Base-by-base conservation (phyloP, 805 yeast genomes). In the Jamesozyma spencerorum region DNA sequence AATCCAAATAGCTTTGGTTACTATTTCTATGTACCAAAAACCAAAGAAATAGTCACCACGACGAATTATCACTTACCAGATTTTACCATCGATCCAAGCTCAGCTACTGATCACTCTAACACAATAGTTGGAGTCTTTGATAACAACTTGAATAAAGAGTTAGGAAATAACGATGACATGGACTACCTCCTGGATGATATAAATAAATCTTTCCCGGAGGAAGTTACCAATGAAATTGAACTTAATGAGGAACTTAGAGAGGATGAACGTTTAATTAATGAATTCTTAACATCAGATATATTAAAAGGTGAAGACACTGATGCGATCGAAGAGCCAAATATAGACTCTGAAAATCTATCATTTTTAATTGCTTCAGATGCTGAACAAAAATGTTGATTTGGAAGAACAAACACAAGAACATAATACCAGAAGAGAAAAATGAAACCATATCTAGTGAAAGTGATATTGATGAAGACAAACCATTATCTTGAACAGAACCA, bases 121-220 rank as follows among this genome's bases (percentile, higher is more conserved):
- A 29, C 26, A 14, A 36, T 40, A 2, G 32, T 40, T 22, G 43
- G 36, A 18, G 31, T 31, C 17, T 40, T 40, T 36, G 15, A 24
- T 4, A 27, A 35, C 2, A 20, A 24, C 11, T n/a, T 18, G 3
- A 31, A 31, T 18, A 17, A 33, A 12, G 29, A 40, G 20, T 15
- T 36, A 11, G 40, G 34, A 8, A 14, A 33, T 28, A 4, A 27
- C 7, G 33, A 34, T 15, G 34, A 38, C 8, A 4, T n/a, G 17
- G 37, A n/a, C n/a, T n/a, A n/a, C n/a, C n/a, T n/a, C n/a, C n/a
- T 24, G 27, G 27, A 24, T 24, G 11, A 24, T 24, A 8, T 24
- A 8, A 11, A 24, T 24, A 11, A 24, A 8, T 7, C 27, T 7
- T 24, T 24, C 27, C 27, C 27, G 7, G 27, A 24, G 11, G 27